Evolutionary conservation across 2,329 filamentous ascomycete species (phyloP).

Genomic region (Botryotinia calthae): DNA sequence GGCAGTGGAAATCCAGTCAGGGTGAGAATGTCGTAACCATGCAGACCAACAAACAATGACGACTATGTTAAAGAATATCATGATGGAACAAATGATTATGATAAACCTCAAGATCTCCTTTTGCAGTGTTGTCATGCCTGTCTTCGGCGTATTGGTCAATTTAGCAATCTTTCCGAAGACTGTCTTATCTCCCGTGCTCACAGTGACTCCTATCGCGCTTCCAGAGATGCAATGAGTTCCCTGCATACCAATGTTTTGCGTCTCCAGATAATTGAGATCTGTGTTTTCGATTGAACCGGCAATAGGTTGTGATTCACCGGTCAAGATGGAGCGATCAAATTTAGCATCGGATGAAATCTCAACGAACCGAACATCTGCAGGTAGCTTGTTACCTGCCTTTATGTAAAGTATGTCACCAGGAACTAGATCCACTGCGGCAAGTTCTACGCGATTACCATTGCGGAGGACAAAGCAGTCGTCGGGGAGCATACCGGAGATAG

Average conservation of each 20-base stretch:
- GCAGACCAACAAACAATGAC: conserved; percentile 67
- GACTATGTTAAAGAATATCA: conserved; percentile 61
- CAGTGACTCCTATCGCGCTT: conserved; percentile 62
- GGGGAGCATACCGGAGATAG: conserved; percentile 74
- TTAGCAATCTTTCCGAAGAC: conserved; percentile 74
- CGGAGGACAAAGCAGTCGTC: conserved; percentile 65
- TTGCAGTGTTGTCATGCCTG: conserved; percentile 65
- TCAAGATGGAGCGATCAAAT: conserved; percentile 73
- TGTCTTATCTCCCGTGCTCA: conserved; percentile 68
- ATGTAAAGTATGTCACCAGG: conserved; percentile 68
- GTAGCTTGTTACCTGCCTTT: conserved; percentile 69
- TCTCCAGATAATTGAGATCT: conserved; percentile 73
- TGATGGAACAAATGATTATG: conserved; percentile 63
- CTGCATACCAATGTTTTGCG: conserved; percentile 71
- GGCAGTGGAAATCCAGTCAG: conserved; percentile 67
- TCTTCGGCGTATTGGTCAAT: conserved; percentile 65
- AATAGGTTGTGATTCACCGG: conserved; percentile 64
- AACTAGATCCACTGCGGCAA: conserved; percentile 59
- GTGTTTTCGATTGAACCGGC: conserved; percentile 60
- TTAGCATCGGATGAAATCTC: conserved; percentile 66
- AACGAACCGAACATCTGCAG: conserved; percentile 69
- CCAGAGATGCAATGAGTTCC: conserved; percentile 74
- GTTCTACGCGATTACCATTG: conserved; percentile 50
- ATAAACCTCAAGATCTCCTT: conserved; percentile 72
- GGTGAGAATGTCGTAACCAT: conserved; percentile 63